phyloP scores from a whole-genome alignment of 2,329 filamentous ascomycete genomes.

The Hymenoscyphus scutula region DNA sequence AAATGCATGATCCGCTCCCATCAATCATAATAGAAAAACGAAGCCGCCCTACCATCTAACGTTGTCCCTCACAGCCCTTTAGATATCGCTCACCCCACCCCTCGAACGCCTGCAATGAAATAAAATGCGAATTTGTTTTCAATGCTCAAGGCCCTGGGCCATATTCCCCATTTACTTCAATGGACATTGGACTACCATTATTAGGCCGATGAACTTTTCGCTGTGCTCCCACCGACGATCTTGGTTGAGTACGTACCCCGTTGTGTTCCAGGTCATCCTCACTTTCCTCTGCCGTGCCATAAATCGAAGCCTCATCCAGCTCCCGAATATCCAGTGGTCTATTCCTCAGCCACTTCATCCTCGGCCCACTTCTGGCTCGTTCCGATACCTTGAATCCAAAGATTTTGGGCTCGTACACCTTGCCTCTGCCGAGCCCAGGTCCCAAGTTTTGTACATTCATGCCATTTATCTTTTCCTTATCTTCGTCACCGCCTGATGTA shows the following conservation, averaged over 20 bases:
- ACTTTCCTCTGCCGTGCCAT: slow-evolving; percentile 52
- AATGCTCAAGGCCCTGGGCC: slow-evolving; percentile 8
- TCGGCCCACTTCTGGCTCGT: slow-evolving; percentile 80
- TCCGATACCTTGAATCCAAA: slow-evolving; percentile 96
- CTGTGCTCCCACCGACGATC: slow-evolving; percentile 11
- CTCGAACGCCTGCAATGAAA: slow-evolving; percentile 9
- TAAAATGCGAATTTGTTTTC: background rate
- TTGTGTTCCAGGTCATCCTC: slow-evolving; percentile 49
- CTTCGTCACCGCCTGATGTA: slow-evolving; percentile 40
- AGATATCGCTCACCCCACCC: background rate
- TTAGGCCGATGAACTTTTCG: slow-evolving; percentile 23
- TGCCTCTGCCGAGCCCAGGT: slow-evolving; percentile 76
- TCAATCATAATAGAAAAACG: background rate
- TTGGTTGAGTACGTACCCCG: slow-evolving; percentile 21
- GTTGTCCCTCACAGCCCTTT: background rate
- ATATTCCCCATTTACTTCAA: slow-evolving; percentile 31
- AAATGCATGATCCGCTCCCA: background rate
- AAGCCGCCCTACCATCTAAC: background rate
- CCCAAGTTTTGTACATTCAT: slow-evolving; percentile 84
- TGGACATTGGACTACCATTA: slow-evolving; percentile 36
- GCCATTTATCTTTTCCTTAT: slow-evolving; percentile 69
- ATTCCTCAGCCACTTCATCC: slow-evolving; percentile 95
- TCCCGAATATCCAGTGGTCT: slow-evolving; percentile 78
- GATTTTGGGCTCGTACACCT: slow-evolving; percentile 91
- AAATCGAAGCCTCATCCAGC: slow-evolving; percentile 72